Conservation (phyloP, 176 grass and related monocot species). For the Cenchrus fungigraminus region DNA sequence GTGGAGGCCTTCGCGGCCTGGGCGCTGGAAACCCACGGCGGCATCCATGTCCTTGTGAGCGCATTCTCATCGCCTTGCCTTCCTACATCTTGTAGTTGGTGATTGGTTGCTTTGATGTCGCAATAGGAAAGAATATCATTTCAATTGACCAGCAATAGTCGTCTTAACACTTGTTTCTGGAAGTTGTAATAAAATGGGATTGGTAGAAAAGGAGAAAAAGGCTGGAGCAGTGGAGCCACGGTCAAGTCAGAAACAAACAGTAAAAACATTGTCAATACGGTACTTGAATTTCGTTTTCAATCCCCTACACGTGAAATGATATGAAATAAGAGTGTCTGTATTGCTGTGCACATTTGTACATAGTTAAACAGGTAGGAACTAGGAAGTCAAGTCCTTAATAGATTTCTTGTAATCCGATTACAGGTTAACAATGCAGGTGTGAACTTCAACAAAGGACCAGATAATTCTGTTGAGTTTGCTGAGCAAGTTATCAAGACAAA, state of each 20-base stretch:
- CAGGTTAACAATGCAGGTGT: slow-evolving; percentile 97
- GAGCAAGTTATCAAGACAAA: slow-evolving; percentile 81
- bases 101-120: background rate
- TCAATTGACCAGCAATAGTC: background rate
- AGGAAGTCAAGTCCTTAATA: slow-evolving; percentile 8
- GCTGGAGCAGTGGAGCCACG: no score
- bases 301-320: background rate
- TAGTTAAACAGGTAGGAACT: background rate
- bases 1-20: slow-evolving; percentile 65
- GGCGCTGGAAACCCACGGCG: slow-evolving; percentile 50
- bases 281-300: background rate
- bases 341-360: background rate
- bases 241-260: background rate
- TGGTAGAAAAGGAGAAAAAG: background rate
- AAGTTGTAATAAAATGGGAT: background rate
- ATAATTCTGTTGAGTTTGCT: slow-evolving; percentile 84
- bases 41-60: slow-evolving; percentile 85
- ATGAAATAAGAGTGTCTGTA: background rate
- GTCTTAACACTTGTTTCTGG: background rate
- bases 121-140: background rate
- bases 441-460: slow-evolving; percentile 85
- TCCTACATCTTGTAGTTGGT: background rate
- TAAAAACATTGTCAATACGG: background rate
- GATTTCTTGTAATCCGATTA: slow-evolving; percentile 37
- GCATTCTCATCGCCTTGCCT: background rate